Percentiles rank a stretch among this genome's conserved stretches.
These are phyloP conservation scores for Apiospora pterosperma DNA, from an alignment of 2,329 filamentous ascomycete genomes.

Conservation along the genomic window DNA sequence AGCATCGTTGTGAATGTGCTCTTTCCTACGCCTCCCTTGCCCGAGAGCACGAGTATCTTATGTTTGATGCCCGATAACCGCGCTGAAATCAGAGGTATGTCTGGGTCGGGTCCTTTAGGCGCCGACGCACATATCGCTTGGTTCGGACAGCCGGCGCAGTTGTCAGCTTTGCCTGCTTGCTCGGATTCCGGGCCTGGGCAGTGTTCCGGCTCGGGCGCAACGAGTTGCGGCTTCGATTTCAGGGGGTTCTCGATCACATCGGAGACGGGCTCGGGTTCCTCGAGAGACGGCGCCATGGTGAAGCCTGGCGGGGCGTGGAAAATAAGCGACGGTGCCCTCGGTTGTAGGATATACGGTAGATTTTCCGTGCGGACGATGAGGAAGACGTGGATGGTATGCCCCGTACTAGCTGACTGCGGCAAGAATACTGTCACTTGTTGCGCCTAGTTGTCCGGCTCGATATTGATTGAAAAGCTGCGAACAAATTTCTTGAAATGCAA, in stretches of 20 bases:
- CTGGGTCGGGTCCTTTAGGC: conserved; percentile 92
- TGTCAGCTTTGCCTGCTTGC: conserved; percentile 67
- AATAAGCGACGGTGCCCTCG: not conserved
- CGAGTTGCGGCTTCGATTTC: conserved; percentile 76
- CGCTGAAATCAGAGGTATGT: conserved; percentile 82
- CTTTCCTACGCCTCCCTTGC: conserved; percentile 96
- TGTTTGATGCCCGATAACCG: conserved; percentile 80
- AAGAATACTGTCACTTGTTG: not conserved
- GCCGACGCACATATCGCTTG: conserved; percentile 92
- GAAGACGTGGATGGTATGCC: too few relatives aligned
- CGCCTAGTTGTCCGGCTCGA: not conserved
- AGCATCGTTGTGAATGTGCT: conserved; percentile 89
- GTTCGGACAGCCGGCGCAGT: conserved; percentile 93
- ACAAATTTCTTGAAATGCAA: not conserved
- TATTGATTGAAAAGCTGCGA: not conserved
- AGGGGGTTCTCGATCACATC: conserved; percentile 74
- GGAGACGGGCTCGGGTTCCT: conserved; percentile 63
- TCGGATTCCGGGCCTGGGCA: conserved; percentile 87
- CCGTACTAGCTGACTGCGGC: not conserved
- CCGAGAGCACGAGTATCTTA: conserved; percentile 88
- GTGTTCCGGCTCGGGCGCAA: conserved; percentile 94
- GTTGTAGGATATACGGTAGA: not conserved
- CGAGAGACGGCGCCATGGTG: conserved; percentile 76
- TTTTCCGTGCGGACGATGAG: not conserved
- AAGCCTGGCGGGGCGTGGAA: not conserved